Conservation (phyloP, 352 stramenopile genomes). For the Phytopythium aichiense region DNA sequence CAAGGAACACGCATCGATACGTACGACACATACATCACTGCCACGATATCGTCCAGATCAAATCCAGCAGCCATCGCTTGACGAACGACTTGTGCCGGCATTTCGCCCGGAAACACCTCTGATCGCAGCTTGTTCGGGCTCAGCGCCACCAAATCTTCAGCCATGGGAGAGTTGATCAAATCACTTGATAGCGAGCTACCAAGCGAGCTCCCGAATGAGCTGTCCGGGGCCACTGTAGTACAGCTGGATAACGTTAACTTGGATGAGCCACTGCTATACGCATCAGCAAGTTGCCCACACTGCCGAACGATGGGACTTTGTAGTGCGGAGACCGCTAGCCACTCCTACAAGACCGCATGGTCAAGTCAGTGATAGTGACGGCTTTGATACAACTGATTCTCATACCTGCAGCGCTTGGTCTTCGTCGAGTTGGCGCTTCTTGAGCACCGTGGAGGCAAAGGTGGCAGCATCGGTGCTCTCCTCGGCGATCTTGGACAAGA, state of each 20-base stretch:
- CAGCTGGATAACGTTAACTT: not conserved
- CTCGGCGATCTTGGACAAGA: conserved; percentile 32
- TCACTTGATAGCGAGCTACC: conserved; percentile 15
- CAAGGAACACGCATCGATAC: not conserved
- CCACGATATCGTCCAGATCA: conserved; percentile 34
- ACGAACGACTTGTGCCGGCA: conserved; percentile 43
- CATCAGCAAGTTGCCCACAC: not conserved
- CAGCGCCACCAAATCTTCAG: conserved; percentile 38
- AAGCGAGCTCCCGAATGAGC: conserved; percentile 7
- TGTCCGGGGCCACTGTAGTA: not conserved
- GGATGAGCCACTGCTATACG: not conserved
- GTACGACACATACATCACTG: conserved; percentile 41
- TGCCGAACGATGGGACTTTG: conserved; percentile 38
- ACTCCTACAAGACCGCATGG: conserved; percentile 20
- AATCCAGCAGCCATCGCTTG: conserved; percentile 52
- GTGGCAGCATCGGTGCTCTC: conserved; percentile 45
- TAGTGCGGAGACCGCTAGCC: conserved; percentile 47
- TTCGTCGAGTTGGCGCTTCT: conserved; percentile 39
- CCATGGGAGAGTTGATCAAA: conserved; percentile 36
- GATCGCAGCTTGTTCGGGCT: conserved; percentile 39
- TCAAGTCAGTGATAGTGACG: not conserved
- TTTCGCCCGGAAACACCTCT: conserved; percentile 48
- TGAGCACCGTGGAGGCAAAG: conserved; percentile 46
- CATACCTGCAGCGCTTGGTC: conserved; percentile 58
- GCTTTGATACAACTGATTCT: not conserved